Evolutionary conservation across 495 filamentous ascomycete genomes (phyloP).

Genomic region (Poronia punctata): DNA sequence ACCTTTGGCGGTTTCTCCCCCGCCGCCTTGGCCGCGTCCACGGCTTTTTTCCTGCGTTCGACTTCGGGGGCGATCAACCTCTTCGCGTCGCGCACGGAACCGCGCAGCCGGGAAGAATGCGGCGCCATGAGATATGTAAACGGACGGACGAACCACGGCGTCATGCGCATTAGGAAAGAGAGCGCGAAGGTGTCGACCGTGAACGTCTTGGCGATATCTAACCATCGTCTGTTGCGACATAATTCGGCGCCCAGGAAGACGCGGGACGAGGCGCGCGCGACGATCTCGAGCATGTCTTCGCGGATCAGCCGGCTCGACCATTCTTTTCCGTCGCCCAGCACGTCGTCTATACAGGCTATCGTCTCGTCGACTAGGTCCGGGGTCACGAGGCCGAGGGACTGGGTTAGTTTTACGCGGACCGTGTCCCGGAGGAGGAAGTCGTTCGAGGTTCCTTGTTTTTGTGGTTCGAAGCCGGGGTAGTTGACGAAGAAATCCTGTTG

Average conservation of each 20-base stretch:
- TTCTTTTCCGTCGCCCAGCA: constrained; percentile 22
- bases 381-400: constrained; percentile 36
- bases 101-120: constrained; percentile 17
- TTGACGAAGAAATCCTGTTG: constrained; percentile 38
- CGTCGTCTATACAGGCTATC: constrained; percentile 28
- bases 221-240: constrained; percentile 40
- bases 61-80: constrained; percentile 30
- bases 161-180: constrained; percentile 25
- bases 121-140: constrained; percentile 29
- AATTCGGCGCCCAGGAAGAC: constrained; percentile 40
- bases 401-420: constrained; percentile 41
- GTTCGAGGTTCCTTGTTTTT: constrained; percentile 19
- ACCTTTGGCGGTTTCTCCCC: constrained; percentile 26
- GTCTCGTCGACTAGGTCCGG: constrained; percentile 40
- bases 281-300: constrained; percentile 29
- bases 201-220: constrained; percentile 35
- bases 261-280: constrained; percentile 39
- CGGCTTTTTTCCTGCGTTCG: constrained; percentile 17
- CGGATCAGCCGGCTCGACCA: constrained; percentile 16
- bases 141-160: constrained; percentile 29
- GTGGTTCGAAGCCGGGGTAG: constrained; percentile 42
- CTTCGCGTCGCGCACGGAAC: constrained; percentile 23
- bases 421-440: constrained; percentile 29
- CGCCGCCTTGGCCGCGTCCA: constrained; percentile 19
- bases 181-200: constrained; percentile 30